Percentiles rank a stretch among this genome's conserved stretches.
Evolutionary conservation across 129 eudicot species (phyloP).

Genomic region (Lonicera japonica): DNA sequence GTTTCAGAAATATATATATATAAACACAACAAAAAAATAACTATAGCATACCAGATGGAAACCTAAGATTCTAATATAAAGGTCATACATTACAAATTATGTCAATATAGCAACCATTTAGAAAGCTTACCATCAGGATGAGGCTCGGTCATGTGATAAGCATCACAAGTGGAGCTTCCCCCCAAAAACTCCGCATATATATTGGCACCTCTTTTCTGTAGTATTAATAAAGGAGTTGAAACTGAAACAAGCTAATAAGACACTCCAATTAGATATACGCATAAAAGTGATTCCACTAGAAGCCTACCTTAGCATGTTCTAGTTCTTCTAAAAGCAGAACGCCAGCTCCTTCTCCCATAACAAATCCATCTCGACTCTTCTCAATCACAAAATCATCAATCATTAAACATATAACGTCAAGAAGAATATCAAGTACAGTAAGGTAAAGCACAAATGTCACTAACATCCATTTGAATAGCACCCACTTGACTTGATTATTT

Average conservation of each 20-base stretch:
- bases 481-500: too few relatives aligned
- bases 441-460: too few relatives aligned
- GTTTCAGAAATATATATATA: neutral
- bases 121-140: conserved; percentile 21
- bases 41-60: too few relatives aligned
- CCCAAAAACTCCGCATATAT: conserved; percentile 19
- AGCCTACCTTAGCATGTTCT: conserved; percentile 82
- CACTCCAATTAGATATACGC: neutral
- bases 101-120: too few relatives aligned
- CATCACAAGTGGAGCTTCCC: conserved; percentile 13
- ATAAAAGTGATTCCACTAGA: neutral
- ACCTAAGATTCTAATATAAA: too few relatives aligned
- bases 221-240: conserved; percentile 6
- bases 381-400: conserved; percentile 6
- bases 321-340: conserved; percentile 79
- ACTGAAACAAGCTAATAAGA: conserved; percentile 4
- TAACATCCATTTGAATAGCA: too few relatives aligned
- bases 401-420: too few relatives aligned
- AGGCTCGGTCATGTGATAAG: conserved; percentile 24
- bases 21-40: neutral
- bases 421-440: too few relatives aligned
- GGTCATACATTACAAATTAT: too few relatives aligned
- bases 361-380: conserved; percentile 62
- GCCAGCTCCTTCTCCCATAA: conserved; percentile 60
- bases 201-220: conserved; percentile 50